These are phyloP conservation scores for Russula sp. DNA, from an alignment of 768 basidiomycete species.

Conservation along the genomic window DNA sequence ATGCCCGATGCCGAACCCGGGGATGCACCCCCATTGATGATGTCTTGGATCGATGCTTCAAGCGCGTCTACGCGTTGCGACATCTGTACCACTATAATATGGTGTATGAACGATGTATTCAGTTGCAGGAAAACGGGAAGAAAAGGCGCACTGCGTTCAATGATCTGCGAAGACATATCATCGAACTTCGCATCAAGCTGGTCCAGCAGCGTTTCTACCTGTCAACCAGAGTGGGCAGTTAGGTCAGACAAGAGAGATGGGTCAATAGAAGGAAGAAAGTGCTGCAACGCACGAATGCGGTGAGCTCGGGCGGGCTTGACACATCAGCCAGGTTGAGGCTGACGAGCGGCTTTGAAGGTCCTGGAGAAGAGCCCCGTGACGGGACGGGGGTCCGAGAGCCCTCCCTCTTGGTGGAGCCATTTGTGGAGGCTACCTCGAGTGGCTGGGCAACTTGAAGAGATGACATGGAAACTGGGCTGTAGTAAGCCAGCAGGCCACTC, in stretches of 20 bases:
- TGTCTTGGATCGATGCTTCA: slow-evolving; percentile 87
- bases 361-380: slow-evolving; percentile 11
- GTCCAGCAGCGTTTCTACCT: slow-evolving; percentile 87
- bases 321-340: slow-evolving; percentile 48
- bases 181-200: slow-evolving; percentile 90
- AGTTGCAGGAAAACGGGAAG: not conserved
- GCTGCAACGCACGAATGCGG: slow-evolving; percentile 71
- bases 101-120: not conserved
- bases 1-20: slow-evolving; percentile 36
- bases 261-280: not conserved
- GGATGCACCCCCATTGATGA: slow-evolving; percentile 68
- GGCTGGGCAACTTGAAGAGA: slow-evolving; percentile 17
- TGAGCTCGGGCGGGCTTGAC: slow-evolving; percentile 90
- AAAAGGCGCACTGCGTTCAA: slow-evolving; percentile 62
- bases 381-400: slow-evolving; percentile 13
- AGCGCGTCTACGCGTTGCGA: slow-evolving; percentile 87
- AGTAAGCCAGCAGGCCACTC: too few relatives aligned
- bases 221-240: not conserved
- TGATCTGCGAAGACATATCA: slow-evolving; percentile 86
- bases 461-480: not conserved
- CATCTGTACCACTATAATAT: slow-evolving; percentile 78
- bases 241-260: not conserved
- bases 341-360: slow-evolving; percentile 12
- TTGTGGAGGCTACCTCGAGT: slow-evolving; percentile 18
- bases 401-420: slow-evolving; percentile 15